Conservation (phyloP, 768 basidiomycete species). For the Leucocoprinus sp. region DNA sequence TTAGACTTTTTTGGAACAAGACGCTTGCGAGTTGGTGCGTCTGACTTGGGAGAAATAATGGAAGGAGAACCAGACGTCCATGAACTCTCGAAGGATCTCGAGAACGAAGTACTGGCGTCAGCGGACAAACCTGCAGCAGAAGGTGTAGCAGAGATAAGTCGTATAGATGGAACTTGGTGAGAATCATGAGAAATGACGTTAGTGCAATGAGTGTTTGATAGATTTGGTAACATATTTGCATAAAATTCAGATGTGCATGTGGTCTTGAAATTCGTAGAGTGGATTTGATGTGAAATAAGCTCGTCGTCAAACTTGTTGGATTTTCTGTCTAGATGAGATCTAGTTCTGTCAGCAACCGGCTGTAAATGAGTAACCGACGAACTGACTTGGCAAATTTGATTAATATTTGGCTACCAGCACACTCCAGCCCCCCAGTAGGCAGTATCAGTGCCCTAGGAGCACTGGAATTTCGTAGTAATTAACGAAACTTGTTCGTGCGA, state of each 20-base stretch:
- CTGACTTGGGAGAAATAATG: slow-evolving; percentile 25
- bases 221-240: slow-evolving; percentile 3
- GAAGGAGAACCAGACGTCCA: slow-evolving; percentile 27
- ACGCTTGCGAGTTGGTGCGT: slow-evolving; percentile 26
- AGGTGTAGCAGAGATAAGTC: slow-evolving; percentile 62
- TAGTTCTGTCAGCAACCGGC: not conserved
- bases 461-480: not conserved
- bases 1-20: slow-evolving; percentile 73
- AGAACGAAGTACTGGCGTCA: slow-evolving; percentile 24
- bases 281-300: no score
- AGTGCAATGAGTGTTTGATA: not conserved
- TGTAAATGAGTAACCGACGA: not conserved
- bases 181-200: slow-evolving; percentile 11
- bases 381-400: not conserved
- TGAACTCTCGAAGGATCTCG: slow-evolving; percentile 28
- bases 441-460: slow-evolving; percentile 3
- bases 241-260: not conserved
- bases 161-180: slow-evolving; percentile 48
- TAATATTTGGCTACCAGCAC: not conserved
- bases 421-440: slow-evolving; percentile 6
- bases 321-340: not conserved
- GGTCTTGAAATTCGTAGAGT: slow-evolving; percentile 4
- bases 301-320: not conserved
- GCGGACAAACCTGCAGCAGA: slow-evolving; percentile 38
- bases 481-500: not conserved